A percentile compares a stretch with the other conserved stretches of the same genome.
phyloP scores from a whole-genome alignment of 2,329 filamentous ascomycete genomes.

The Colletotrichum sp. region DNA sequence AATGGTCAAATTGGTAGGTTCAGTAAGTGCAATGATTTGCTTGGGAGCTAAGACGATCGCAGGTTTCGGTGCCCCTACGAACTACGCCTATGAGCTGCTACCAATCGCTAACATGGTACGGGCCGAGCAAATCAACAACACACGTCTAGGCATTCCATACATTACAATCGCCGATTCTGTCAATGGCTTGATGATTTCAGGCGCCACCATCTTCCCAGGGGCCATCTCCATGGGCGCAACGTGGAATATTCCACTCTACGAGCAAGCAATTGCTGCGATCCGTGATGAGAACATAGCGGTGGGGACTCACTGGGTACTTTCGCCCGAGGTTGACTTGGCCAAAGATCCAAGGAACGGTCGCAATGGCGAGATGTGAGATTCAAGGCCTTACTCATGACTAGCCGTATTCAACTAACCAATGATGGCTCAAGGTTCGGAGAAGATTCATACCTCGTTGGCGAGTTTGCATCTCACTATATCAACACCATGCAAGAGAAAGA shows the following conservation, averaged over 20 bases:
- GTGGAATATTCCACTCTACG: conserved; percentile 34
- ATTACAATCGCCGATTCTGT: conserved; percentile 32
- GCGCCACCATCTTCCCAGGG: conserved; percentile 36
- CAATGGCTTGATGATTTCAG: conserved; percentile 32
- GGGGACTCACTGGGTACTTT: conserved; percentile 37
- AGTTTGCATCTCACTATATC: conserved; percentile 36
- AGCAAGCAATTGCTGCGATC: conserved; percentile 28
- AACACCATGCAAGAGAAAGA: conserved; percentile 39
- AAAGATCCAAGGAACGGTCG: conserved; percentile 33
- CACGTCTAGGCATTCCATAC: conserved; percentile 27
- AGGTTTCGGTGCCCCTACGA: conserved; percentile 33
- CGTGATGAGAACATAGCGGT: conserved; percentile 35
- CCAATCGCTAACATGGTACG: conserved; percentile 29
- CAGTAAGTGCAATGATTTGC: neutral
- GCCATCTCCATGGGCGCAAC: conserved; percentile 33
- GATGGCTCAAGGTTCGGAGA: conserved; percentile 32
- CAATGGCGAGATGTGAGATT: conserved; percentile 27
- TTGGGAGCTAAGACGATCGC: neutral
- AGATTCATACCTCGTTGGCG: conserved; percentile 33
- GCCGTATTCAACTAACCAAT: neutral
- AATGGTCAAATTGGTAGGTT: conserved; percentile 13
- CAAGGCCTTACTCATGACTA: too few relatives aligned
- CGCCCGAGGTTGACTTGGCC: conserved; percentile 35
- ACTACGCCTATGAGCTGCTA: conserved; percentile 31
- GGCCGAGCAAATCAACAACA: conserved; percentile 24